A percentile compares a stretch with the other conserved stretches of the same genome.
Evolutionary conservation across 305 asterid genomes (phyloP).

Genomic region (Plantago lanceolata): DNA sequence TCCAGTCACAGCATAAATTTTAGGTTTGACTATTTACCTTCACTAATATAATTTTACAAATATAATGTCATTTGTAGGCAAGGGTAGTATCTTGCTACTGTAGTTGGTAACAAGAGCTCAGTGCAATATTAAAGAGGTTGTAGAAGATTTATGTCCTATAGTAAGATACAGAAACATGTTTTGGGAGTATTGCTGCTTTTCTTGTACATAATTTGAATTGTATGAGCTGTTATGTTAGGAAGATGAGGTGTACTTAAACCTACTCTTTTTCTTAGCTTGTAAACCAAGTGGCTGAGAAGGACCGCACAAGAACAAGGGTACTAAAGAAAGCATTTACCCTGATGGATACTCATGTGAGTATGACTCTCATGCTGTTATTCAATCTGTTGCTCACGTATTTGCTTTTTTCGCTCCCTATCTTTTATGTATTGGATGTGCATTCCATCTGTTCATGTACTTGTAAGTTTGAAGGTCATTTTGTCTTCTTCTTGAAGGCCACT

Average conservation of each 20-base stretch:
- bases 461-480: not conserved
- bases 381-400: slow-evolving; percentile 21
- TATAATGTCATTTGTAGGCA: not conserved
- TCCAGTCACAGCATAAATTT: not conserved
- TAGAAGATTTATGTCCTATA: slow-evolving; percentile 11
- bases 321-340: slow-evolving; percentile 77
- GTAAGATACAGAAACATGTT: slow-evolving; percentile 13
- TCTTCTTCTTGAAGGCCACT: not conserved
- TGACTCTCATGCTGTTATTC: slow-evolving; percentile 23
- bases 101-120: slow-evolving; percentile 6
- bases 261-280: slow-evolving; percentile 54
- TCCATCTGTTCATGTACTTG: slow-evolving; percentile 10
- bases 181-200: slow-evolving; percentile 17
- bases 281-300: slow-evolving; percentile 85
- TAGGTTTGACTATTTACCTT: not conserved
- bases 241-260: slow-evolving; percentile 22
- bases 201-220: slow-evolving; percentile 8
- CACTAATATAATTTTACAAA: no score
- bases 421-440: slow-evolving; percentile 14
- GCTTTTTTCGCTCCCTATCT: not conserved
- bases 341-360: slow-evolving; percentile 67
- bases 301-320: slow-evolving; percentile 59
- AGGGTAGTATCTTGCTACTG: slow-evolving; percentile 6
- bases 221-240: not conserved
- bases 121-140: slow-evolving; percentile 7